Percentiles rank a stretch among this genome's conserved stretches.
phyloP scores from a whole-genome alignment of 2,329 filamentous ascomycete species.

The Sporothrix humicola region DNA sequence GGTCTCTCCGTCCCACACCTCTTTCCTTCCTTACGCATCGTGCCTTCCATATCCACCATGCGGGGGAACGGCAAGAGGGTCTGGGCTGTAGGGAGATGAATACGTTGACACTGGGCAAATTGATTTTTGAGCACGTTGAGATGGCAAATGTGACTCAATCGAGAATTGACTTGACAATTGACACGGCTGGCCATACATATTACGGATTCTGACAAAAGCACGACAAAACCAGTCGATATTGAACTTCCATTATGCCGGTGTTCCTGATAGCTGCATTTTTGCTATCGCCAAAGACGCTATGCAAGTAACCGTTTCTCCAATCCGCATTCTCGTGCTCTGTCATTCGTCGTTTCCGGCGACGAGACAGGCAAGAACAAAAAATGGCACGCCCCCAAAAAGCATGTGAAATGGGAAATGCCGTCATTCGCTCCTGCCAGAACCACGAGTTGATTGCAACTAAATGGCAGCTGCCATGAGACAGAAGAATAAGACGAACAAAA shows the following conservation, averaged over 20 bases:
- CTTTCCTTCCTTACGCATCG: not conserved
- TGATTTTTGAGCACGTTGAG: too few relatives aligned
- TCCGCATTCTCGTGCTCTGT: not conserved
- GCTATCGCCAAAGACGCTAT: not conserved
- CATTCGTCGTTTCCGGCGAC: conserved; percentile 15
- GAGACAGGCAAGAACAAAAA: not conserved
- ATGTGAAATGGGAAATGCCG: conserved; percentile 32
- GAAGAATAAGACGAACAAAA: too few relatives aligned
- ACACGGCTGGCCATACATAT: conserved; percentile 9
- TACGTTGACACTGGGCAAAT: not conserved
- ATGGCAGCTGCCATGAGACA: not conserved
- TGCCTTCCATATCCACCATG: conserved; percentile 1
- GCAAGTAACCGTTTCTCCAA: conserved; percentile 11
- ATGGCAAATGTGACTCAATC: conserved; percentile 16
- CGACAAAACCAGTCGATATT: not conserved
- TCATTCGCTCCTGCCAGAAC: not conserved
- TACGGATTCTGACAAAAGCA: not conserved
- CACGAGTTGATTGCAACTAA: not conserved
- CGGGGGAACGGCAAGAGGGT: conserved; percentile 28
- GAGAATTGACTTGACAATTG: not conserved
- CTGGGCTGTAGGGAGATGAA: conserved; percentile 1
- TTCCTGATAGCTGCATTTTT: not conserved
- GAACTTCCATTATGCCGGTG: conserved; percentile 23
- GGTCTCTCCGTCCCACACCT: not conserved
- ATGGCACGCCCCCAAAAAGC: conserved; percentile 17